These are phyloP conservation scores for Fusarium liriodendri DNA, from an alignment of 2,329 filamentous ascomycete species.

Conservation along the genomic window DNA sequence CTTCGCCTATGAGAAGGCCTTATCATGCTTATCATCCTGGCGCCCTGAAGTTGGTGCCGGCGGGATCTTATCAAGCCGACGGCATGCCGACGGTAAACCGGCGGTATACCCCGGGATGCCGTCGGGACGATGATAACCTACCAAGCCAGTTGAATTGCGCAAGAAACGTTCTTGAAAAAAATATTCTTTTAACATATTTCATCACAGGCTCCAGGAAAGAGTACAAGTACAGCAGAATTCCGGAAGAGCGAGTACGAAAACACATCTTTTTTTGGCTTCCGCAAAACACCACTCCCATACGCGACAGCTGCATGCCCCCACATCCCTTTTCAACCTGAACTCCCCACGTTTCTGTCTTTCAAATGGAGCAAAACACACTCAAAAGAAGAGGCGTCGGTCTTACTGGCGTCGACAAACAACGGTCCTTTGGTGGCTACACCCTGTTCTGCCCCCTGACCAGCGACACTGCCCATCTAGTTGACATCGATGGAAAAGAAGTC, in stretches of 20 bases:
- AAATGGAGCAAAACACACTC: slow-evolving; percentile 47
- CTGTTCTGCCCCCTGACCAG: slow-evolving; percentile 46
- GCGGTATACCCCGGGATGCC: slow-evolving; percentile 12
- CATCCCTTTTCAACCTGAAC: too few relatives aligned
- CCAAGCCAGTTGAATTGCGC: neutral
- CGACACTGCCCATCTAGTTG: slow-evolving; percentile 39
- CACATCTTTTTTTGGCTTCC: neutral
- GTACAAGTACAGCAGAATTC: neutral
- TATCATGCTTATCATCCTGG: slow-evolving; percentile 1
- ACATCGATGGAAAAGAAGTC: slow-evolving; percentile 45
- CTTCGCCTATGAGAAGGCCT: slow-evolving; percentile 20
- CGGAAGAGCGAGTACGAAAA: neutral
- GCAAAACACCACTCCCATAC: neutral
- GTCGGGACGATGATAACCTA: neutral
- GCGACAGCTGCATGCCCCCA: neutral
- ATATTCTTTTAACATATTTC: rapidly evolving
- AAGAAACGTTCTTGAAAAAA: neutral
- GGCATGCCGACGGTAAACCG: slow-evolving; percentile 38
- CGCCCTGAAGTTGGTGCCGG: neutral
- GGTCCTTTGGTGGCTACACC: slow-evolving; percentile 44
- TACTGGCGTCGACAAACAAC: slow-evolving; percentile 42
- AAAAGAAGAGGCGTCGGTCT: slow-evolving; percentile 45
- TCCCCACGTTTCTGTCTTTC: neutral
- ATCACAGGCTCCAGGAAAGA: neutral
- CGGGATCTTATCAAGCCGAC: slow-evolving; percentile 10